A percentile compares a stretch with the other conserved stretches of the same genome.
Evolutionary conservation across 73 alveolate species (phyloP).

Genomic region (Paramecium tetraurelia): DNA sequence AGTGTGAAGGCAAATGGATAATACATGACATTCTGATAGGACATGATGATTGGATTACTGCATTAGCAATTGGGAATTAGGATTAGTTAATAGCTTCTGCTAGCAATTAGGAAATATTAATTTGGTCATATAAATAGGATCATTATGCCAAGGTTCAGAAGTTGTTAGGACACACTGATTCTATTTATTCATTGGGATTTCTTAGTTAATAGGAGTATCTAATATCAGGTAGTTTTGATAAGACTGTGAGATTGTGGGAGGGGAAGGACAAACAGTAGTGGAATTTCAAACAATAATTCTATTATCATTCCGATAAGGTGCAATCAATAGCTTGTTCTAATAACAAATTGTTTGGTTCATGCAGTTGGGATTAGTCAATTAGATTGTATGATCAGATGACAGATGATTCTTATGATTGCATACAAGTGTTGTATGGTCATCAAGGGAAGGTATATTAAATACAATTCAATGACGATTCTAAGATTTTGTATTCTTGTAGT

Average conservation of each 20-base stretch:
- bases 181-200: background rate
- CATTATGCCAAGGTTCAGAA: background rate
- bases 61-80: background rate
- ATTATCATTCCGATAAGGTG: slow-evolving; percentile 2
- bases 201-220: background rate
- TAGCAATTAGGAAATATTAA: background rate
- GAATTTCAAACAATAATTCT: background rate
- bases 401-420: slow-evolving; percentile 20
- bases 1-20: background rate
- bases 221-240: background rate
- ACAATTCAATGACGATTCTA: background rate
- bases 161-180: background rate
- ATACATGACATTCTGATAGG: background rate
- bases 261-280: background rate
- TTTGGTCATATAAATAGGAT: background rate
- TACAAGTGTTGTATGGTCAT: background rate
- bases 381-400: slow-evolving; percentile 10
- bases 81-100: background rate
- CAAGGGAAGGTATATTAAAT: background rate
- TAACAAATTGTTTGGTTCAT: background rate
- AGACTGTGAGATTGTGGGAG: slow-evolving; percentile 1
- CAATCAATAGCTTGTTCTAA: background rate
- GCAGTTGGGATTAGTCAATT: slow-evolving; percentile 16
- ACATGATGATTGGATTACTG: slow-evolving; percentile 17
- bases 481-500: background rate